Evolutionary conservation across 2,329 filamentous ascomycete genomes (phyloP), one percentile per base, ranked within the genome.

Genomic region (Madurella mycetomatis): DNA sequence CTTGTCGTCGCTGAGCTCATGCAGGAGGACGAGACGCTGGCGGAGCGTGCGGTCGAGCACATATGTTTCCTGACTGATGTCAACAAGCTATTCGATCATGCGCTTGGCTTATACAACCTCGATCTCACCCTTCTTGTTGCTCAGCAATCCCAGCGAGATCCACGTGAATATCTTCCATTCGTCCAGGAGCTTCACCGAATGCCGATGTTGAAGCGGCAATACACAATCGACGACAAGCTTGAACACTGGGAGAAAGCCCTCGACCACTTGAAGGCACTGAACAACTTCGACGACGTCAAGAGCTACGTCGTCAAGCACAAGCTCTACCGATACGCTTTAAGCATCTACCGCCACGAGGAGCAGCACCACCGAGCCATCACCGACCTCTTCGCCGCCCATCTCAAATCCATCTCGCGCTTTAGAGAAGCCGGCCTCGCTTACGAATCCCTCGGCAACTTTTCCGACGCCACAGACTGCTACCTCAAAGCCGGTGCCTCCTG

Each of bases 1-100:
- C 74, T 74, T 2, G 83, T 97, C 32, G 88, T 97, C 34, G 86
- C 90, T 4, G 80, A 85, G 51, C 74, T 99, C 37, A 81, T 84
- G 76, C 78, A 81, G 52, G 80, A 86, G 61, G 82, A 87, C 47
- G 76, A 83, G 41, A 80, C 84, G 49, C 78, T 92, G 61, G 90
- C 90, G 0, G 92, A 97, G 62, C 87, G 86, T 69, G 92, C 92
- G 0, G 87, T 96, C 18, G 91, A 96, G 67, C 94, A 99, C 66
- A 96, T 99, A 56, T 97, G 91, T 76, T 99, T 99, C 77, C 80
- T 99, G 41, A 90, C 92, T 0, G 94, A 99, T 70, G 87, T 95
- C 44, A 95, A 96, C 69, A 85, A 85, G 40, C 81, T 99, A 0
- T 99, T 96, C 65, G 90, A 96, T 58, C 86, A 92, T 56, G 89